Evolutionary conservation across 148 eudicot species (phyloP).

Genomic region (Chenopodium berlandieri): DNA sequence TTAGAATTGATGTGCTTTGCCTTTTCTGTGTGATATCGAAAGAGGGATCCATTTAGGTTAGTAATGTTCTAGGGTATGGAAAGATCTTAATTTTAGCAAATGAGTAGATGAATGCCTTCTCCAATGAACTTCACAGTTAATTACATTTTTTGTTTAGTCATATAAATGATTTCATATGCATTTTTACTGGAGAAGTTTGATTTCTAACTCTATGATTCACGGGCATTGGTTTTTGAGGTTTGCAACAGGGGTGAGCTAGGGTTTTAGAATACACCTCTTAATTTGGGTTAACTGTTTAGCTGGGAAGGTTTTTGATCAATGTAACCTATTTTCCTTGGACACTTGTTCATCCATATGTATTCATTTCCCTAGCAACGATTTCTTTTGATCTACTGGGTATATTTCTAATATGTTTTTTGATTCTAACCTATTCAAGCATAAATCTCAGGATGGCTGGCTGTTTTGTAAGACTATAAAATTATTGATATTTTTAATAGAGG

Average conservation of each 20-base stretch:
- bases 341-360: no score
- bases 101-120: no score
- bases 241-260: background rate
- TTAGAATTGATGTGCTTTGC: background rate
- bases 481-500: background rate
- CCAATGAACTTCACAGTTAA: no score
- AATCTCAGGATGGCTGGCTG: background rate
- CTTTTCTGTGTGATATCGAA: background rate
- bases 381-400: background rate
- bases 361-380: background rate
- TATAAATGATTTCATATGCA: no score
- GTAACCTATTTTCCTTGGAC: no score
- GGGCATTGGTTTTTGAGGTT: background rate
- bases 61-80: background rate
- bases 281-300: background rate
- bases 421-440: background rate
- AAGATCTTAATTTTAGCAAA: background rate
- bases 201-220: no score
- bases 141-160: no score
- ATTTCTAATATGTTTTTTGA: background rate
- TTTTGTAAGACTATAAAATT: no score
- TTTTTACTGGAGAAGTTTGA: no score
- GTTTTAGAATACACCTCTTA: background rate
- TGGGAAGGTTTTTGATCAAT: background rate
- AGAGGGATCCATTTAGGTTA: background rate